These are phyloP conservation scores for Venustampulla echinocandica DNA, from an alignment of 495 filamentous ascomycete species.

Conservation along the genomic window DNA sequence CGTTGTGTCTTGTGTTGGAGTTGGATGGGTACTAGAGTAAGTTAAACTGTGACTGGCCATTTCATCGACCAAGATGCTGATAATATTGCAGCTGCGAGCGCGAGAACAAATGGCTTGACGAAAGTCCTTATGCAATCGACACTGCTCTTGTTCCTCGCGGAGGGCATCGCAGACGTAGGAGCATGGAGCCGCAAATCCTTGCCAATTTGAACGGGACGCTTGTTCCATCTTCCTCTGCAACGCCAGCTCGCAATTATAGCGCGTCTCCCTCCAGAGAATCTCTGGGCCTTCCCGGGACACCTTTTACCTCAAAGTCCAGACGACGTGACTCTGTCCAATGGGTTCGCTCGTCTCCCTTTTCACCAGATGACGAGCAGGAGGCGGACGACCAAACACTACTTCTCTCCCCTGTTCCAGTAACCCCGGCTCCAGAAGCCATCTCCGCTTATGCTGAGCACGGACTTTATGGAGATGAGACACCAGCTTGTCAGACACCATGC, in stretches of 20 bases:
- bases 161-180: constrained; percentile 72
- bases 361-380: constrained; percentile 16
- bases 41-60: constrained; percentile 21
- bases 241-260: constrained; percentile 25
- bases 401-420: constrained; percentile 43
- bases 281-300: constrained; percentile 13
- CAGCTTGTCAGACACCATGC: constrained; percentile 20
- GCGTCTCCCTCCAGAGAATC: constrained; percentile 28
- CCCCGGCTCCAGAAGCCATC: constrained; percentile 42
- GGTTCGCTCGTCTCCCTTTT: constrained; percentile 34
- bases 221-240: constrained; percentile 25
- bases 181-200: constrained; percentile 80
- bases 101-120: constrained; percentile 67
- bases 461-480: constrained; percentile 18
- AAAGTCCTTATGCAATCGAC: constrained; percentile 61
- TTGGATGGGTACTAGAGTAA: constrained; percentile 83
- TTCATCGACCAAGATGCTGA: constrained; percentile 17
- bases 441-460: constrained; percentile 26
- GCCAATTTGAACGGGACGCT: constrained; percentile 64
- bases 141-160: constrained; percentile 64
- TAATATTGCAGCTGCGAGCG: constrained; percentile 58
- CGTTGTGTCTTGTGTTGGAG: constrained; percentile 73
- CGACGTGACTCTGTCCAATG: constrained; percentile 44
- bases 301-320: constrained; percentile 29
- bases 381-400: constrained; percentile 33